A percentile compares a stretch with the other conserved stretches of the same genome.
Evolutionary conservation across 2,329 filamentous ascomycete genomes (phyloP).

Genomic region (Cordyceps cateniannulata): DNA sequence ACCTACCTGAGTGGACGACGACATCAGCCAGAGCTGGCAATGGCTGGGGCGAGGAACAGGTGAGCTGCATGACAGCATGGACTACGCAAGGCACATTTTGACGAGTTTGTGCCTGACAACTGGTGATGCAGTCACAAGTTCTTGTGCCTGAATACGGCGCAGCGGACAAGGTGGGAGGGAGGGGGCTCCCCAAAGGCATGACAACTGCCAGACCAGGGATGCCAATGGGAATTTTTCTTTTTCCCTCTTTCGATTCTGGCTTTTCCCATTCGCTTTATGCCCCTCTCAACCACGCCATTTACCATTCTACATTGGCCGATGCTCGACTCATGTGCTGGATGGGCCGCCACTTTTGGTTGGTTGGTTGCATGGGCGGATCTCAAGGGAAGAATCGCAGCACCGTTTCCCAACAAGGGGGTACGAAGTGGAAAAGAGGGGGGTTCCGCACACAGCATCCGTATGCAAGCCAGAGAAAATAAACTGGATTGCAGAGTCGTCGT

Average conservation of each 20-base stretch:
- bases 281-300: background rate
- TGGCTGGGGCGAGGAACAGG: background rate
- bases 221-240: background rate
- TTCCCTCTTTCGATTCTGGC: background rate
- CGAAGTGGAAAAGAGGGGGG: background rate
- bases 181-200: background rate
- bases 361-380: background rate
- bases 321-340: background rate
- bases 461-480: background rate
- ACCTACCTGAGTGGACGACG: background rate
- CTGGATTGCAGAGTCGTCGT: background rate
- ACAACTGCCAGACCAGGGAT: background rate
- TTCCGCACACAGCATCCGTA: background rate
- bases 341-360: background rate
- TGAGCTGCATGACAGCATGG: background rate
- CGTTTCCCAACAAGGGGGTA: background rate
- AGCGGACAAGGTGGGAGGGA: background rate
- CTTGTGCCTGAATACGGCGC: background rate
- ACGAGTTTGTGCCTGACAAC: background rate
- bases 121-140: background rate
- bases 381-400: background rate
- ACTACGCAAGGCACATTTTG: background rate
- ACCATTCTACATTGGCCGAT: background rate
- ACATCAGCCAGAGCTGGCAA: background rate
- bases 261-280: too few relatives aligned